These are phyloP conservation scores for Ogataea saltuana DNA, from an alignment of 805 yeast species.

Conservation along the genomic window DNA sequence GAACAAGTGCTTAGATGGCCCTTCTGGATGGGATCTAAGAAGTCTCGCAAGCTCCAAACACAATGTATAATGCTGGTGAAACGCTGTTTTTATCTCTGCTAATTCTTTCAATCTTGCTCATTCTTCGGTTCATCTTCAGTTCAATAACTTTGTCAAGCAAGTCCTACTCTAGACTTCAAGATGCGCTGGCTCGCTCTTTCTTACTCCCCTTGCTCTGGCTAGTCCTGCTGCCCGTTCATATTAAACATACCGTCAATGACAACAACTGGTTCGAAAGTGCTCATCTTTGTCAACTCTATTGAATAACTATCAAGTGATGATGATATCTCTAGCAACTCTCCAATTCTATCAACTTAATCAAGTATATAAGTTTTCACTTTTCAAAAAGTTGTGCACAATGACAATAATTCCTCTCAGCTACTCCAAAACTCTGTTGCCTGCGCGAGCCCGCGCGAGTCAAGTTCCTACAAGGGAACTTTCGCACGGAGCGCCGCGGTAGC, in stretches of 20 bases:
- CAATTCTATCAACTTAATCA: conserved; percentile 1
- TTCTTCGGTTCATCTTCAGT: no score
- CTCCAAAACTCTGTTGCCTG: background rate
- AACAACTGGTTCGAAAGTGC: conserved; percentile 94
- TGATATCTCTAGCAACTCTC: conserved; percentile 12
- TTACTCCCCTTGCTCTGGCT: background rate
- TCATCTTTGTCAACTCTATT: conserved; percentile 47
- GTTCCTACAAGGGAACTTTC: no score
- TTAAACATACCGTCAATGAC: conserved; percentile 86
- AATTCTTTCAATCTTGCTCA: no score
- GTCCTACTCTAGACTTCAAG: no score
- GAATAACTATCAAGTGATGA: conserved; percentile 15
- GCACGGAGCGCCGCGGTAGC: background rate
- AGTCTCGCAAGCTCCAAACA: no score
- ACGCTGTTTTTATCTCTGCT: no score
- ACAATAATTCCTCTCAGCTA: conserved; percentile 5
- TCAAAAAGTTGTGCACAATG: conserved; percentile 4
- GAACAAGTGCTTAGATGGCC: no score
- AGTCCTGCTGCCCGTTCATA: background rate
- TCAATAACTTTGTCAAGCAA: no score
- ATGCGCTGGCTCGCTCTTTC: no score
- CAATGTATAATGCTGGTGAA: background rate
- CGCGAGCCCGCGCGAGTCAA: no score
- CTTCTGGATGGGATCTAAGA: no score
- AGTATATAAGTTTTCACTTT: conserved; percentile 8